These are phyloP conservation scores for Calonectria pauciramosa DNA, from an alignment of 2,329 filamentous ascomycete species.

Conservation along the genomic window DNA sequence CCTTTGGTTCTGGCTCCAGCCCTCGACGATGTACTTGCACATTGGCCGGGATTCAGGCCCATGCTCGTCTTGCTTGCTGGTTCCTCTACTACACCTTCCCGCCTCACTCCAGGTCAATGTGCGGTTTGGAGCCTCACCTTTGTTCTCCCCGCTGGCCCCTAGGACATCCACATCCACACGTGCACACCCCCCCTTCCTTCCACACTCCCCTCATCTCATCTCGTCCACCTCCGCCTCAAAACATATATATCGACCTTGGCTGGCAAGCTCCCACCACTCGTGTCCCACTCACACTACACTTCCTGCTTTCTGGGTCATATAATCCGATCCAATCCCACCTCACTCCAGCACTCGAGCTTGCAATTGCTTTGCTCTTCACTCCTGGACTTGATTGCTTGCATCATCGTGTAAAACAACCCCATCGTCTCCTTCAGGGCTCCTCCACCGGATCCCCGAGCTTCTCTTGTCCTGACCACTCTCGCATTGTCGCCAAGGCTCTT, in stretches of 20 bases:
- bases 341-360: constrained; percentile 28
- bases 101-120: constrained; percentile 45
- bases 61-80: constrained; percentile 21
- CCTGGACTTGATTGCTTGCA: constrained; percentile 24
- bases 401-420: constrained; percentile 17
- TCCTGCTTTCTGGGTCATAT: constrained; percentile 19
- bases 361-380: constrained; percentile 26
- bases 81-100: constrained; percentile 37
- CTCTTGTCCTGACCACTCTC: constrained; percentile 7
- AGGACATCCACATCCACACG: neutral
- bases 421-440: neutral
- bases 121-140: constrained; percentile 46
- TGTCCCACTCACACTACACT: constrained; percentile 23
- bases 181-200: neutral
- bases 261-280: constrained; percentile 14
- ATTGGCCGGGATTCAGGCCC: constrained; percentile 38
- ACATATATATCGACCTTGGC: constrained; percentile 19
- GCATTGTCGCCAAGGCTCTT: neutral
- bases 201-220: constrained; percentile 2
- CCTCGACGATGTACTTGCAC: constrained; percentile 18
- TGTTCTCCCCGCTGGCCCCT: constrained; percentile 12
- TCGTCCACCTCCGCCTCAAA: constrained; percentile 9
- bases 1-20: constrained; percentile 26
- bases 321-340: constrained; percentile 31
- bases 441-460: neutral